Conservation (phyloP, 2,329 filamentous ascomycete species). For the Colletotrichum eremochloae region DNA sequence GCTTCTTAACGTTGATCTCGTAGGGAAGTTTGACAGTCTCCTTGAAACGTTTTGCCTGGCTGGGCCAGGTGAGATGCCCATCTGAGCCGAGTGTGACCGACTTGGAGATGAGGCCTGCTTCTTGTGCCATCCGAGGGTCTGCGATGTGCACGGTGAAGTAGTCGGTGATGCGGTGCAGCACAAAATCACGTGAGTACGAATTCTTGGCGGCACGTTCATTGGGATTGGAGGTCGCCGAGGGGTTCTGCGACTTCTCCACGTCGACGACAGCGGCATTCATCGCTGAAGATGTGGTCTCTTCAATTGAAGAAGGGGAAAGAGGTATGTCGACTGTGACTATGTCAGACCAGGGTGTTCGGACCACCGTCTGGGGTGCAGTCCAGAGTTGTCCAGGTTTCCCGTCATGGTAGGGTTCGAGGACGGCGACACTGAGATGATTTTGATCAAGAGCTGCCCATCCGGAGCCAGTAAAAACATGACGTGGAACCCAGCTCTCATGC, state of each 20-base stretch:
- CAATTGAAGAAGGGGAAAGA: accelerated
- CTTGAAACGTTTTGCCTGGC: not conserved
- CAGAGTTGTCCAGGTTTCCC: not conserved
- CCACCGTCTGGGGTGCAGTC: not conserved
- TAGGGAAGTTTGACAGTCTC: not conserved
- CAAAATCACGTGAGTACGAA: not conserved
- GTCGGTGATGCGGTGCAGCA: no score
- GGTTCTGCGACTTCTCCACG: no score
- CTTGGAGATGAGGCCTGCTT: not conserved
- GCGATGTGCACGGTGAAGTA: not conserved
- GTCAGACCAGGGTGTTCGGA: not conserved
- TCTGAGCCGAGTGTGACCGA: not conserved
- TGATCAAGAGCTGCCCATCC: not conserved
- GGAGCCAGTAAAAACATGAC: not conserved
- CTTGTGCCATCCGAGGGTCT: not conserved
- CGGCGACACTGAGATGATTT: not conserved
- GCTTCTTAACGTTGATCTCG: not conserved
- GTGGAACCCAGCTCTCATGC: not conserved
- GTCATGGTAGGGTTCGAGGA: not conserved
- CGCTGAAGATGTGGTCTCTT: no score
- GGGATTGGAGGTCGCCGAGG: not conserved
- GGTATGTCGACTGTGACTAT: not conserved
- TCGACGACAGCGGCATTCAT: no score
- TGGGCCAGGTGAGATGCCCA: not conserved
- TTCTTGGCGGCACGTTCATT: not conserved